A percentile compares a stretch with the other conserved stretches of the same genome.
Conservation (phyloP, 129 eudicot species). For the Chrysanthemum seticuspe region DNA sequence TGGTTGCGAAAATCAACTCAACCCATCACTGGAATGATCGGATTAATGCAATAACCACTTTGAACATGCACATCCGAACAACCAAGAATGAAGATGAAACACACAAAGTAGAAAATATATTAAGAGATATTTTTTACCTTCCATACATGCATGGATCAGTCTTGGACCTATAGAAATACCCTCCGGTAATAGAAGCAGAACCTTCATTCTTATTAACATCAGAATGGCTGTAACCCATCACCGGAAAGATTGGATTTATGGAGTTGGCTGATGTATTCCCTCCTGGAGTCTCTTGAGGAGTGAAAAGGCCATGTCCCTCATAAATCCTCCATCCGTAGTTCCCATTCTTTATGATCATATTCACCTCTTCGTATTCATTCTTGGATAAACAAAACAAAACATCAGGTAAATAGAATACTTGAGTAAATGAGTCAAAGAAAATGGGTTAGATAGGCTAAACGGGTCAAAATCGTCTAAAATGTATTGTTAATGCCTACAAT, state of each 20-base stretch:
- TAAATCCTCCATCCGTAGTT: slow-evolving; percentile 82
- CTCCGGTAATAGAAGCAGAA: slow-evolving; percentile 89
- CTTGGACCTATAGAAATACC: slow-evolving; percentile 58
- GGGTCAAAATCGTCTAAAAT: too few relatives aligned
- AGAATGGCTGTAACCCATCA: slow-evolving; percentile 73
- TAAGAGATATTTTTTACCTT: slow-evolving; percentile 41
- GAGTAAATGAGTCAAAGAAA: neutral
- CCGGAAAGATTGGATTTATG: slow-evolving; percentile 52
- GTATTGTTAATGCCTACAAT: too few relatives aligned
- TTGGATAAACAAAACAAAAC: neutral
- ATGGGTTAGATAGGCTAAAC: too few relatives aligned
- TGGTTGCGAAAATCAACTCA: too few relatives aligned
- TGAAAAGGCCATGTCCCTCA: slow-evolving; percentile 50
- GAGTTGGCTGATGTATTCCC: slow-evolving; percentile 53
- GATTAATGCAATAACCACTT: neutral
- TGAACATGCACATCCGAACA: neutral
- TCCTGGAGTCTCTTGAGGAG: slow-evolving; percentile 45
- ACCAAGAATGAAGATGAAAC: neutral
- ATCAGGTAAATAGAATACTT: neutral
- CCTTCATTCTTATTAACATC: slow-evolving; percentile 63
- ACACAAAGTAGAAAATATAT: neutral
- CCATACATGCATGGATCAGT: slow-evolving; percentile 87
- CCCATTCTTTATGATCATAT: slow-evolving; percentile 60
- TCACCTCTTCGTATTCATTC: slow-evolving; percentile 74
- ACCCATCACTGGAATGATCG: too few relatives aligned